These are phyloP conservation scores for Talaromyces sp. DNA, from an alignment of 2,329 filamentous ascomycete species.

Conservation along the genomic window DNA sequence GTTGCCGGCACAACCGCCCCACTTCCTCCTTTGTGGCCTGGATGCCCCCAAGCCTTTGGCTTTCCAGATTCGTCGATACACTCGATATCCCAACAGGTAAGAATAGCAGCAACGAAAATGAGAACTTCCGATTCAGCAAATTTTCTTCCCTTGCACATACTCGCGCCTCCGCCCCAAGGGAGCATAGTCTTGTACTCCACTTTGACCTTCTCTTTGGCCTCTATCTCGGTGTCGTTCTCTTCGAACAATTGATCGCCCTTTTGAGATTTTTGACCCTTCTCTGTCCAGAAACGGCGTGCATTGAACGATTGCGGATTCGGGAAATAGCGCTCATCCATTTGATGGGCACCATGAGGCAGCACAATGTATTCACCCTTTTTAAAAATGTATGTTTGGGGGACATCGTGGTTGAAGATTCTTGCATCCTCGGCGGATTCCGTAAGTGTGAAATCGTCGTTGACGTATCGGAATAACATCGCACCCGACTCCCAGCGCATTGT, in stretches of 20 bases:
- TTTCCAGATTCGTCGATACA: slow-evolving; percentile 30
- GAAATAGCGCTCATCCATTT: slow-evolving; percentile 37
- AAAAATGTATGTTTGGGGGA: slow-evolving; percentile 27
- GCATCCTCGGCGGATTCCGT: background rate
- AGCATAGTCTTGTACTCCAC: slow-evolving; percentile 27
- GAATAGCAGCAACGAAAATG: slow-evolving; percentile 46
- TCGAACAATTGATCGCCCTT: background rate
- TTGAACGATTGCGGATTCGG: slow-evolving; percentile 38
- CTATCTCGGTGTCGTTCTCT: background rate
- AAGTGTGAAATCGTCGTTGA: background rate
- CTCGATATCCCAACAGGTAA: slow-evolving; percentile 51
- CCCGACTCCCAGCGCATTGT: background rate
- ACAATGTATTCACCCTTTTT: slow-evolving; percentile 38
- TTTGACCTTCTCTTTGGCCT: background rate
- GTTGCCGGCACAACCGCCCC: background rate
- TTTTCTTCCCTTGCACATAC: slow-evolving; percentile 42
- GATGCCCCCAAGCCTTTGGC: slow-evolving; percentile 47
- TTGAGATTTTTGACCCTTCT: slow-evolving; percentile 22
- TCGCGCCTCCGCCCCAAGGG: slow-evolving; percentile 44
- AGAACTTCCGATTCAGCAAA: slow-evolving; percentile 49
- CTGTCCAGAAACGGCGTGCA: slow-evolving; percentile 36
- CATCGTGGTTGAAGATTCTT: background rate
- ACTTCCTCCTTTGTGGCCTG: slow-evolving; percentile 21
- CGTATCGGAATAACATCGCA: background rate
- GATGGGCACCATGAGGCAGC: slow-evolving; percentile 40